These are phyloP conservation scores for Blastomyces percursus DNA, from an alignment of 2,329 filamentous ascomycete genomes.

Conservation along the genomic window DNA sequence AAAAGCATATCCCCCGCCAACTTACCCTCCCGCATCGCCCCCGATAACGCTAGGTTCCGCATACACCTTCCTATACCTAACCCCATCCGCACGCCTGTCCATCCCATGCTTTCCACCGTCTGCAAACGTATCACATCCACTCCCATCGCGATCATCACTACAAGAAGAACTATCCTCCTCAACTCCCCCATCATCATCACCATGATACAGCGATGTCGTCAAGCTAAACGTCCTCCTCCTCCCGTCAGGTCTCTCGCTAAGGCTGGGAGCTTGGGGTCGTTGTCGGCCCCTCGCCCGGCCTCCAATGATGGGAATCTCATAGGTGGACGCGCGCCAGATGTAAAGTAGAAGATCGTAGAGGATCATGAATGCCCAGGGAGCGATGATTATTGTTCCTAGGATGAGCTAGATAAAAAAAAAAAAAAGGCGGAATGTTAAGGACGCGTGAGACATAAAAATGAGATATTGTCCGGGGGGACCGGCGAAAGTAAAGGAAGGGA, in stretches of 20 bases:
- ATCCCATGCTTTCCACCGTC: background rate
- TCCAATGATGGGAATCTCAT: conserved; percentile 50
- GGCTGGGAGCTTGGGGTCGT: conserved; percentile 50
- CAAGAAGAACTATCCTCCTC: background rate
- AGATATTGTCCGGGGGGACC: background rate
- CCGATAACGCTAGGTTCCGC: background rate
- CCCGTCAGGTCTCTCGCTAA: conserved; percentile 47
- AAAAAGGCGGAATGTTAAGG: background rate
- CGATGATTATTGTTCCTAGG: conserved; percentile 49
- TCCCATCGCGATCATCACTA: background rate
- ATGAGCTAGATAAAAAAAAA: conserved; percentile 41
- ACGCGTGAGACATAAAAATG: background rate
- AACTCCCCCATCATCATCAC: background rate
- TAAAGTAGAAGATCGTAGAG: conserved; percentile 55
- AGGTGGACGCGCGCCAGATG: conserved; percentile 45
- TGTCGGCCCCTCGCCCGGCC: conserved; percentile 50
- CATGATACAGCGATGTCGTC: conserved; percentile 14
- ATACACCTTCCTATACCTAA: conserved; percentile 2
- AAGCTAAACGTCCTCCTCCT: conserved; percentile 23
- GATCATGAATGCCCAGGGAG: conserved; percentile 52
- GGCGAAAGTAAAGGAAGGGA: background rate
- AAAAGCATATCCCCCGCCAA: background rate
- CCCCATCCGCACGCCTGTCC: background rate
- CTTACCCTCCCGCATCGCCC: background rate
- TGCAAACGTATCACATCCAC: background rate